Conservation (phyloP, 768 basidiomycete species). For the Collybiopsis confluens region DNA sequence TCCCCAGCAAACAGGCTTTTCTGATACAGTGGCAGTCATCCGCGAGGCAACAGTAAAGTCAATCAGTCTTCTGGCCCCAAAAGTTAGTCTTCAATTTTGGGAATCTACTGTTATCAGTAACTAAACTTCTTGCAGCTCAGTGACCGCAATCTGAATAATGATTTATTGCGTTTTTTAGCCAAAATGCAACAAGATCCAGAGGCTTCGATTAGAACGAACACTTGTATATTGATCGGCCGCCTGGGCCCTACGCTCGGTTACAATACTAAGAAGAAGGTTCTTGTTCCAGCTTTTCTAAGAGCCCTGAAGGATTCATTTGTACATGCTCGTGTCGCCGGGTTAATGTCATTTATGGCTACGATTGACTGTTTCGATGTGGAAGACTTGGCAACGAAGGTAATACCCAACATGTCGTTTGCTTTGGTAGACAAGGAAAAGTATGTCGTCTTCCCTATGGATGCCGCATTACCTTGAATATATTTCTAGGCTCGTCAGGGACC, state of each 20-base stretch:
- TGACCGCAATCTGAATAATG: slow-evolving; percentile 93
- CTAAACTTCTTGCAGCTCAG: slow-evolving; percentile 54
- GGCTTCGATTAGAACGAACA: slow-evolving; percentile 94
- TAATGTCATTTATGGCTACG: slow-evolving; percentile 96
- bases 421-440: slow-evolving; percentile 94
- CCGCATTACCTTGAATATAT: background rate
- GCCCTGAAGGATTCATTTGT: slow-evolving; percentile 89
- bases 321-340: slow-evolving; percentile 87
- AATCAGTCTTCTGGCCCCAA: slow-evolving; percentile 77
- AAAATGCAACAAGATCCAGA: slow-evolving; percentile 91
- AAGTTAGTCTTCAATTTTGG: slow-evolving; percentile 42
- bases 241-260: slow-evolving; percentile 81
- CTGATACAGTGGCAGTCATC: slow-evolving; percentile 90
- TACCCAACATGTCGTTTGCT: slow-evolving; percentile 77
- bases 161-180: slow-evolving; percentile 87
- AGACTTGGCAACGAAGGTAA: slow-evolving; percentile 84
- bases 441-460: slow-evolving; percentile 15
- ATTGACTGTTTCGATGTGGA: slow-evolving; percentile 85
- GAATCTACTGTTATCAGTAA: background rate
- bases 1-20: slow-evolving; percentile 86
- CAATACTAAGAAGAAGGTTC: slow-evolving; percentile 92
- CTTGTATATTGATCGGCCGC: slow-evolving; percentile 92
- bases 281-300: slow-evolving; percentile 90
- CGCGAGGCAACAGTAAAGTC: slow-evolving; percentile 93
- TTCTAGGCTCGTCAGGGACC: slow-evolving; percentile 83